Evolutionary conservation across 2,329 filamentous ascomycete genomes (phyloP).

Genomic region (Fusarium sp.): DNA sequence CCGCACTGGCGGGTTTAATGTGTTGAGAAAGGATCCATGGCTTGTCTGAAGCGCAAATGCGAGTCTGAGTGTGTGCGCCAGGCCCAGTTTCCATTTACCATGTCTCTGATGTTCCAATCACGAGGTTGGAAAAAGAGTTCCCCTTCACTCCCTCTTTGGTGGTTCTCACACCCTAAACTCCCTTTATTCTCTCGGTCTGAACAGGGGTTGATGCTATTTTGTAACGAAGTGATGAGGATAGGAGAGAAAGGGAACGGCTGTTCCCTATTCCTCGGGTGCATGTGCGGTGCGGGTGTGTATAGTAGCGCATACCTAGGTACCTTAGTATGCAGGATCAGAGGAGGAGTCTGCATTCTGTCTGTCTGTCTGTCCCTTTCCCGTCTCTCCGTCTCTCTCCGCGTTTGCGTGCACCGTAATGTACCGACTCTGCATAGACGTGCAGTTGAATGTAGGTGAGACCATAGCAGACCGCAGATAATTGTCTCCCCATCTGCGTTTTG

Average conservation of each 20-base stretch:
- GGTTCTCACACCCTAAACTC: constrained; percentile 23
- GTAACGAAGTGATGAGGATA: constrained; percentile 13
- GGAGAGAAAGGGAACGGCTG: constrained; percentile 25
- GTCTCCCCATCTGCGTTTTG: constrained; percentile 18
- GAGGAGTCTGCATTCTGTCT: neutral
- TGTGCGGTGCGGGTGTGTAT: constrained; percentile 1
- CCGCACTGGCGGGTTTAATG: constrained; percentile 37
- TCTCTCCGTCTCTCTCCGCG: constrained; percentile 35
- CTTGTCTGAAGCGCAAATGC: constrained; percentile 31
- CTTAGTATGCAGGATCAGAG: neutral
- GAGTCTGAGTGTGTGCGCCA: constrained; percentile 39
- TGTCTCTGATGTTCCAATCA: constrained; percentile 38
- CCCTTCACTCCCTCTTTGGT: constrained; percentile 22
- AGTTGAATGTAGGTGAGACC: neutral
- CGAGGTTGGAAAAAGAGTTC: constrained; percentile 5
- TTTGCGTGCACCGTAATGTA: constrained; percentile 29
- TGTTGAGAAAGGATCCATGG: constrained; percentile 17
- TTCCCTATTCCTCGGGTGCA: constrained; percentile 15
- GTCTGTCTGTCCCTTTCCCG: neutral
- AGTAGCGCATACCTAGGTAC: neutral
- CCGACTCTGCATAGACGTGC: constrained; percentile 27
- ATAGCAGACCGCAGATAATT: neutral
- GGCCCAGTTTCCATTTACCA: constrained; percentile 39
- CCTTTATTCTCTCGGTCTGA: constrained; percentile 25
- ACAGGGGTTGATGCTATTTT: constrained; percentile 31